These are phyloP conservation scores for Pleurostoma richardsiae DNA, from an alignment of 2,329 filamentous ascomycete genomes.

Conservation along the genomic window DNA sequence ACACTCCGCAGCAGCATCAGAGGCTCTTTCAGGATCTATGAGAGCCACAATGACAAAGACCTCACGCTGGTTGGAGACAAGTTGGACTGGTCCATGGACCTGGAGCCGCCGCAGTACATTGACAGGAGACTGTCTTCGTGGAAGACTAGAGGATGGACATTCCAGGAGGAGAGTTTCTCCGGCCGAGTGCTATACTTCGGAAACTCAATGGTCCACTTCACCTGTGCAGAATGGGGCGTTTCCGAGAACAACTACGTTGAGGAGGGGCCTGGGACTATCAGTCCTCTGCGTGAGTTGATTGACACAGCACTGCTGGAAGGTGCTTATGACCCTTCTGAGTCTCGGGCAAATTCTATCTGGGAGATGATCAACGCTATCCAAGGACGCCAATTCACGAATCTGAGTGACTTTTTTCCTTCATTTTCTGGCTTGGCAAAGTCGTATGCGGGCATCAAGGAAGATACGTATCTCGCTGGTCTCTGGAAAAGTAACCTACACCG, in stretches of 20 bases:
- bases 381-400: background rate
- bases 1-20: background rate
- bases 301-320: background rate
- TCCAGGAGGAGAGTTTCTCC: slow-evolving; percentile 1
- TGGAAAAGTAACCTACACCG: background rate
- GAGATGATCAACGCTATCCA: background rate
- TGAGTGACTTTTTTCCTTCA: background rate
- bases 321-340: background rate
- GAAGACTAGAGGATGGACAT: background rate
- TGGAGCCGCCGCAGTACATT: background rate
- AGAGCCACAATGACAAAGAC: background rate
- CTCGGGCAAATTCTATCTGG: background rate
- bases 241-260: background rate
- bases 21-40: background rate
- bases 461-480: background rate
- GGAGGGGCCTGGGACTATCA: background rate
- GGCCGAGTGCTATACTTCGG: background rate
- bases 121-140: background rate
- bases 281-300: background rate
- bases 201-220: background rate
- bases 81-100: background rate
- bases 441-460: background rate
- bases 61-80: background rate
- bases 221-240: background rate
- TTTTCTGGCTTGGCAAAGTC: background rate